Conservation (phyloP, 2,329 filamentous ascomycete genomes). For the Scopulariopsis brevicaulis region DNA sequence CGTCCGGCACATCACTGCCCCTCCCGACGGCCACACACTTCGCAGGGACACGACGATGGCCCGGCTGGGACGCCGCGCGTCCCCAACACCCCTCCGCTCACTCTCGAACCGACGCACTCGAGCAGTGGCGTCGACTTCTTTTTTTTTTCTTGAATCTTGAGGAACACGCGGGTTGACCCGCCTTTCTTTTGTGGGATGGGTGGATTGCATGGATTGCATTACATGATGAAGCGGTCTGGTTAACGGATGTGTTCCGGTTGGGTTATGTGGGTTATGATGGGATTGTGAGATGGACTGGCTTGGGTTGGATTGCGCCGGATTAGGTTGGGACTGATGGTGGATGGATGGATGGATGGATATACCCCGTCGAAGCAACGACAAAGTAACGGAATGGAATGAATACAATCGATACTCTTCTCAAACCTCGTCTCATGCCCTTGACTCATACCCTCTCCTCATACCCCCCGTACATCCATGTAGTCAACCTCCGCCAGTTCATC, state of each 20-base stretch:
- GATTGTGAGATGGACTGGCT: background rate
- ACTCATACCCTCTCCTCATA: background rate
- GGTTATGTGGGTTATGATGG: background rate
- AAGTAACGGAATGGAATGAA: background rate
- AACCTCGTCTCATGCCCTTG: background rate
- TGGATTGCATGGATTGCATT: background rate
- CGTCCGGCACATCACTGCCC: too few species aligned
- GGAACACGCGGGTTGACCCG: background rate
- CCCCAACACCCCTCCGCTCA: background rate
- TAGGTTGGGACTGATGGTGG: background rate
- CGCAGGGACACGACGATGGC: too few species aligned
- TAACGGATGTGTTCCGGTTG: background rate
- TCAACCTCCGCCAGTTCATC: too few species aligned
- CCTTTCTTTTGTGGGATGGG: background rate
- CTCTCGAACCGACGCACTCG: background rate
- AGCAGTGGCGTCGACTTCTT: background rate
- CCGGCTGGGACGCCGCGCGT: too few species aligned
- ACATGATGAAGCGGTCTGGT: background rate
- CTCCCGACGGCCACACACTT: too few species aligned
- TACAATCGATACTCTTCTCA: background rate
- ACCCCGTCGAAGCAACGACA: background rate
- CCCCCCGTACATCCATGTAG: background rate
- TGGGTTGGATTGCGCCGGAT: background rate
- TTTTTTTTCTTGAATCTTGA: background rate
- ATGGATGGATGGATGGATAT: background rate